Evolutionary conservation across 2,329 filamentous ascomycete genomes (phyloP).

Genomic region (Sphaerostilbella broomeana): DNA sequence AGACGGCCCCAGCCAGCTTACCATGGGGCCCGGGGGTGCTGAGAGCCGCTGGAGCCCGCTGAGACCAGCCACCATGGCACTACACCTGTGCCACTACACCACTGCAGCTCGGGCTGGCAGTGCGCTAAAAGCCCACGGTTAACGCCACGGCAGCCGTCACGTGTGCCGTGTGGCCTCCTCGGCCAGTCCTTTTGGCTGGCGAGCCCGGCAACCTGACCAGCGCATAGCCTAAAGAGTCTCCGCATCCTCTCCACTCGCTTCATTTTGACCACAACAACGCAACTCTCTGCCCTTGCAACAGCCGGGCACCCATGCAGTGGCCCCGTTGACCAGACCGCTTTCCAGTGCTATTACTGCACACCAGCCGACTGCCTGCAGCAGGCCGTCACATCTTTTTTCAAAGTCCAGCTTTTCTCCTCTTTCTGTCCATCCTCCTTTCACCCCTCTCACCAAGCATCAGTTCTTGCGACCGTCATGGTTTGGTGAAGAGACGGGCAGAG

Average conservation of each 20-base stretch:
- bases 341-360: conserved; percentile 8
- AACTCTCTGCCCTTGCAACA: conserved; percentile 12
- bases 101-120: conserved; percentile 4
- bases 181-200: background rate
- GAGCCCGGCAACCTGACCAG: conserved; percentile 7
- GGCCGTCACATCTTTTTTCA: conserved; percentile 6
- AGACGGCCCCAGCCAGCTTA: conserved; percentile 1
- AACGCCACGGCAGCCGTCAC: conserved; percentile 5
- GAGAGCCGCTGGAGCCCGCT: background rate
- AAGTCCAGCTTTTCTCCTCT: conserved; percentile 7
- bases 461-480: conserved; percentile 1
- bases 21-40: background rate
- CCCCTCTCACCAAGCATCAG: conserved; percentile 6
- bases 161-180: conserved; percentile 3
- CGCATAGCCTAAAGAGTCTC: conserved; percentile 11
- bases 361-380: conserved; percentile 5
- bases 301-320: conserved; percentile 14
- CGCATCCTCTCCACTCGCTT: conserved; percentile 10
- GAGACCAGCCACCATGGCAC: conserved; percentile 6
- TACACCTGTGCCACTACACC: background rate
- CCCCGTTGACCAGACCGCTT: conserved; percentile 17
- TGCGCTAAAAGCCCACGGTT: background rate
- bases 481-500: background rate
- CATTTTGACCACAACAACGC: conserved; percentile 6
- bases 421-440: conserved; percentile 6